These are phyloP conservation scores for Exophiala mesophila DNA, from an alignment of 2,329 filamentous ascomycete species.

Conservation along the genomic window DNA sequence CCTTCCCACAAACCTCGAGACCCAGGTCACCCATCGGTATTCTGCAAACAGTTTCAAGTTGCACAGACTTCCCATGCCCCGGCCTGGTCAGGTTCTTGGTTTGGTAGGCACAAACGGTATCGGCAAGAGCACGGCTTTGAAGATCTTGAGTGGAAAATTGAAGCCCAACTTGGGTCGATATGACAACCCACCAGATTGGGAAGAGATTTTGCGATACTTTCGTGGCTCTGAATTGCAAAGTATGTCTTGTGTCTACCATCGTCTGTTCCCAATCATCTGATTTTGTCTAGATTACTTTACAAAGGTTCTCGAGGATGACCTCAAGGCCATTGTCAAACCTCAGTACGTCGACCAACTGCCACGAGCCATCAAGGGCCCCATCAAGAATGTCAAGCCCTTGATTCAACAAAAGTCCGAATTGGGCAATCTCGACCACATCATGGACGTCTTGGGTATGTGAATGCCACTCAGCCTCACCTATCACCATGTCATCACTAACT, in stretches of 20 bases:
- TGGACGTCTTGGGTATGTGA: constrained; percentile 63
- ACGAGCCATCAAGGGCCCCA: constrained; percentile 75
- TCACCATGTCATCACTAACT: constrained; percentile 19
- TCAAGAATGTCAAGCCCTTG: constrained; percentile 73
- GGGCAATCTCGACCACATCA: constrained; percentile 74
- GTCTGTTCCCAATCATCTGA: constrained; percentile 11
- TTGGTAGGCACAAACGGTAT: constrained; percentile 99
- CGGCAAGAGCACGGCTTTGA: constrained; percentile 98
- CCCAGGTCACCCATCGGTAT: constrained; percentile 96
- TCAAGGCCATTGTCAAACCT: constrained; percentile 97
- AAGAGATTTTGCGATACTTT: constrained; percentile 98
- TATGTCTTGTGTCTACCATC: constrained; percentile 50
- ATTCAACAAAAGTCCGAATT: constrained; percentile 72
- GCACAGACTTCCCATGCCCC: constrained; percentile 90
- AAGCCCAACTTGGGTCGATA: constrained; percentile 95
- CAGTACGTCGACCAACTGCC: constrained; percentile 99
- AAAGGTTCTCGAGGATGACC: constrained; percentile 91
- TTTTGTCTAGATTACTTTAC: constrained; percentile 80
- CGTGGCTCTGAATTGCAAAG: constrained; percentile 95
- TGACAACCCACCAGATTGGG: constrained; percentile 97
- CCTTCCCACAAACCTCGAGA: constrained; percentile 97
- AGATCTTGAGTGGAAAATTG: constrained; percentile 96
- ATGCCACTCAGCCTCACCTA: background rate
- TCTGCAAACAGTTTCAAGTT: constrained; percentile 99
- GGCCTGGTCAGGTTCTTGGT: constrained; percentile 90